A percentile compares a stretch with the other conserved stretches of the same genome.
Conservation (phyloP, 768 basidiomycete species). For the Rhizopogon sp. region DNA sequence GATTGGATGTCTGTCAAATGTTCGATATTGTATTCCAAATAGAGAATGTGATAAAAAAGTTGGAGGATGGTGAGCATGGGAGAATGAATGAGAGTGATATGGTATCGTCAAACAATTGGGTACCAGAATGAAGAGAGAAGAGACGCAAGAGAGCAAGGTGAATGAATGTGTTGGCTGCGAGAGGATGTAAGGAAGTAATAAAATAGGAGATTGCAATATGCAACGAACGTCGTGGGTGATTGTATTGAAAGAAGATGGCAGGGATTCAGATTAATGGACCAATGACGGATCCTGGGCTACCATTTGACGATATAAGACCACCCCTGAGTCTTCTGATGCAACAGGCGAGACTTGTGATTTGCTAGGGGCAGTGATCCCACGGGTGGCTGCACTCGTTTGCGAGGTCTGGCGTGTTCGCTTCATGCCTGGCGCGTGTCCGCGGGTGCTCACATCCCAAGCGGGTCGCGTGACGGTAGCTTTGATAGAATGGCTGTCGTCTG, state of each 20-base stretch:
- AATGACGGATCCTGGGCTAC: conserved; percentile 72
- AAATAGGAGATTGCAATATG: conserved; percentile 22
- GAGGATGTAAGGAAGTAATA: conserved; percentile 12
- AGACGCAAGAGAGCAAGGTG: conserved; percentile 2
- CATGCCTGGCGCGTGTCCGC: conserved; percentile 25
- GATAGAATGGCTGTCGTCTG: conserved; percentile 62
- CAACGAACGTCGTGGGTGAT: conserved; percentile 15
- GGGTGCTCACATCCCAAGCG: conserved; percentile 67
- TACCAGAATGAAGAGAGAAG: conserved; percentile 15
- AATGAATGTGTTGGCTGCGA: conserved; percentile 25
- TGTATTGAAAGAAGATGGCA: conserved; percentile 10
- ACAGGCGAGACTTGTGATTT: conserved; percentile 58
- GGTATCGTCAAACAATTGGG: conserved; percentile 28
- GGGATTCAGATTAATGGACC: conserved; percentile 26
- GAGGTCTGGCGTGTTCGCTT: conserved; percentile 71
- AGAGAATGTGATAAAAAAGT: conserved; percentile 31
- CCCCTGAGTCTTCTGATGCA: conserved; percentile 70
- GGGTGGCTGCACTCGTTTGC: conserved; percentile 61
- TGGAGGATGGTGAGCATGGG: conserved; percentile 1
- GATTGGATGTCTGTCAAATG: conserved; percentile 8
- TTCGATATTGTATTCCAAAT: conserved; percentile 30
- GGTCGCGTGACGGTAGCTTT: conserved; percentile 74
- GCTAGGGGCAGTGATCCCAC: conserved; percentile 31
- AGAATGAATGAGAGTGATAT: conserved; percentile 23
- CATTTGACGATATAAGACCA: conserved; percentile 79